Conservation (phyloP, 2,329 filamentous ascomycete species). For the Pseudogymnoascus sp. region DNA sequence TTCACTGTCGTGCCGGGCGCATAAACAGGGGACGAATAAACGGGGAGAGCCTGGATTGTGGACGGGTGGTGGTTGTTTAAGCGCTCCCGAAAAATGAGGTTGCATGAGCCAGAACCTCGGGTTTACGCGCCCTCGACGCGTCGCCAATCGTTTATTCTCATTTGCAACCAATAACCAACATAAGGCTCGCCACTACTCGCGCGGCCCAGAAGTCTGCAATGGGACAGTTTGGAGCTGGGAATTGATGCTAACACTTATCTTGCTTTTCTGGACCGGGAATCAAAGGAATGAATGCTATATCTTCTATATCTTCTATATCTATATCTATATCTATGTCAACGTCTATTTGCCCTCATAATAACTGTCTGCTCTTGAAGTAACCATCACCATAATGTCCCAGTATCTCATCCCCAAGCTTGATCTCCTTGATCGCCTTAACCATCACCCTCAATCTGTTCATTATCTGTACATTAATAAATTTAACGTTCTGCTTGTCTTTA, state of each 20-base stretch:
- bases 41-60: neutral
- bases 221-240: neutral
- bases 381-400: neutral
- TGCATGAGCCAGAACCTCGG: conserved; percentile 1
- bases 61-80: conserved; percentile 1
- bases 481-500: neutral
- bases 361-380: neutral
- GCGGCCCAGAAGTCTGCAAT: neutral
- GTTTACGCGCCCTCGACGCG: neutral
- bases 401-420: neutral
- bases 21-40: neutral
- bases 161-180: neutral
- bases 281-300: neutral
- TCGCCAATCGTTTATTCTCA: conserved; percentile 3
- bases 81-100: neutral
- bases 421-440: neutral
- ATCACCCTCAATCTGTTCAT: neutral
- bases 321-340: neutral
- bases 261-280: neutral
- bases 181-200: neutral
- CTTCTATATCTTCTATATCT: neutral
- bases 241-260: neutral
- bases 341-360: neutral
- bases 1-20: neutral
- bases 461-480: neutral